phyloP scores from a whole-genome alignment of 805 yeast species.

The Candida michaelii region DNA sequence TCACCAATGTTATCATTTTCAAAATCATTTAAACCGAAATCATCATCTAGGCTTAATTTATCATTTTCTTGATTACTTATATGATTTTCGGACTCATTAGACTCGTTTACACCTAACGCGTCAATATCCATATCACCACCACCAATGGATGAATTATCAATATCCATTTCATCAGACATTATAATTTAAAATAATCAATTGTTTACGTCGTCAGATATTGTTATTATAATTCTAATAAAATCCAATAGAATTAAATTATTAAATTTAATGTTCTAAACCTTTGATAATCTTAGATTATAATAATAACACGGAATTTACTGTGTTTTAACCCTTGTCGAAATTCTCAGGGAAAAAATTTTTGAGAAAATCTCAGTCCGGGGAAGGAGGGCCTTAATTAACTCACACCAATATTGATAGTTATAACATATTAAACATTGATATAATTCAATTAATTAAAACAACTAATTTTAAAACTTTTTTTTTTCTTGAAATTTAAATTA shows the following conservation, averaged over 20 bases:
- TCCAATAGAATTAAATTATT: background rate
- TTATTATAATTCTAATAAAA: background rate
- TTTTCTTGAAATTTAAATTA: conserved; percentile 1
- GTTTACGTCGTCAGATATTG: background rate
- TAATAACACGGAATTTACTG: conserved; percentile 8
- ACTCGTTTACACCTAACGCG: conserved; percentile 1
- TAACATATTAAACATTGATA: too few species aligned
- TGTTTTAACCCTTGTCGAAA: conserved; percentile 8
- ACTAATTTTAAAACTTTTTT: background rate
- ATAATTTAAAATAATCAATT: background rate
- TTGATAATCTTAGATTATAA: conserved; percentile 6
- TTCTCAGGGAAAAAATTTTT: conserved; percentile 4
- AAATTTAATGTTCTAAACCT: background rate
- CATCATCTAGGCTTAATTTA: background rate
- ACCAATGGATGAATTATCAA: conserved; percentile 1
- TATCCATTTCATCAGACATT: conserved; percentile 7
- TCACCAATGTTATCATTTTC: background rate
- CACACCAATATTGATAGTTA: background rate
- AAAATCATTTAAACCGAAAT: background rate
- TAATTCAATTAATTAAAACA: too few species aligned
- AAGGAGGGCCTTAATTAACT: background rate
- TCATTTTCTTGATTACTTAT: background rate
- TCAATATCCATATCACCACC: conserved; percentile 9
- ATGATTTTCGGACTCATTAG: background rate
- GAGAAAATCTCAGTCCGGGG: conserved; percentile 8